A percentile compares a stretch with the other conserved stretches of the same genome.
phyloP scores from a whole-genome alignment of 148 eudicot genomes.

The Rhododendron mucronatum region DNA sequence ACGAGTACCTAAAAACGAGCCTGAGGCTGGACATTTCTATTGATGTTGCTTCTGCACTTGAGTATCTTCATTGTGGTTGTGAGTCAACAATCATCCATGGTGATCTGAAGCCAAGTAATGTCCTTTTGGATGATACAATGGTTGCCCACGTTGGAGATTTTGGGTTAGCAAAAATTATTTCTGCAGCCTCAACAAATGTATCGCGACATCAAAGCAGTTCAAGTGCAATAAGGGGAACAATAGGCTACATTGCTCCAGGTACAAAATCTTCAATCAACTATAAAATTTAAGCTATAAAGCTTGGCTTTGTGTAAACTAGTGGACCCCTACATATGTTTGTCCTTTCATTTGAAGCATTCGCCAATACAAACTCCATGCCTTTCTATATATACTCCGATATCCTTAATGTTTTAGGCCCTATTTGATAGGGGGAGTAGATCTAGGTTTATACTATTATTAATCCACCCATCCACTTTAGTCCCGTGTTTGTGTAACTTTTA shows the following conservation, averaged over 20 bases:
- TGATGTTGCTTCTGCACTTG: not conserved
- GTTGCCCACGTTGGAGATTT: not conserved
- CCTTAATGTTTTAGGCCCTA: no score
- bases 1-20: no score
- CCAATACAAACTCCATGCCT: no score
- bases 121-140: not conserved
- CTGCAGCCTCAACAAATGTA: not conserved
- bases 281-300: no score
- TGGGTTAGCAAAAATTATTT: not conserved
- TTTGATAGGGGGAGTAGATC: no score
- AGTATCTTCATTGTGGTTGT: not conserved
- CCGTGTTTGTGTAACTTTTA: no score
- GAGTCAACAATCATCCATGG: not conserved
- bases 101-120: not conserved
- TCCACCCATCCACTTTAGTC: no score
- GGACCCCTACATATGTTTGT: no score
- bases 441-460: no score
- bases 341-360: no score
- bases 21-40: not conserved
- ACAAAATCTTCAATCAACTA: not conserved
- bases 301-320: no score
- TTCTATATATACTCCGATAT: no score
- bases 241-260: not conserved
- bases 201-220: not conserved
- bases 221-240: not conserved